These are phyloP conservation scores for Lithospermum erythrorhizon DNA, from an alignment of 257 asterid genomes.

Conservation along the genomic window DNA sequence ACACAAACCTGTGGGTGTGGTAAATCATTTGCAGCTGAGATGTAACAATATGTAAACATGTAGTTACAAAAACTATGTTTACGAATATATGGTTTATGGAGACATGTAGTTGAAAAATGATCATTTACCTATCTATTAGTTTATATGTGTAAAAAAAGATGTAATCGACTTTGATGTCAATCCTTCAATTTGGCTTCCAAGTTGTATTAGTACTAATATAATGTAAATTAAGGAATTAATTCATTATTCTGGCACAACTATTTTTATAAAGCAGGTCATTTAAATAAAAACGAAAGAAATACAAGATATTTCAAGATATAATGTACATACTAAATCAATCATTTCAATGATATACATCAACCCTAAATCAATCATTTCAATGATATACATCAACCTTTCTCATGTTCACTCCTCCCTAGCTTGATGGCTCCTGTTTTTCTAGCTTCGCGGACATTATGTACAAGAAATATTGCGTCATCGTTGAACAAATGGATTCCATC, in stretches of 20 bases:
- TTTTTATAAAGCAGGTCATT: too few relatives aligned
- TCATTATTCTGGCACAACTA: too few relatives aligned
- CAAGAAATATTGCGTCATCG: not conserved
- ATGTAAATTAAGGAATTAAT: too few relatives aligned
- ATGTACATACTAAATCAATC: too few relatives aligned
- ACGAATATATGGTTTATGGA: not conserved
- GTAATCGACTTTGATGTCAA: not conserved
- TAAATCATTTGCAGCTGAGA: constrained; percentile 74
- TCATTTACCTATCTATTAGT: too few relatives aligned
- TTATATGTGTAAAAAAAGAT: too few relatives aligned
- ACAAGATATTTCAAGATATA: too few relatives aligned
- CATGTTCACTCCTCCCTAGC: not conserved
- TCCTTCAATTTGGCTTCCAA: not conserved
- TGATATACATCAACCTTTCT: not conserved
- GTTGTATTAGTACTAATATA: not conserved
- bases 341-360: too few relatives aligned
- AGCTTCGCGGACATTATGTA: not conserved
- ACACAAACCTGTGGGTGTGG: constrained; percentile 95
- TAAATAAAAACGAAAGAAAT: too few relatives aligned
- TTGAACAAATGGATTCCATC: not conserved
- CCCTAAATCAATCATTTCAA: too few relatives aligned
- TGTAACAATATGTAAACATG: constrained; percentile 27
- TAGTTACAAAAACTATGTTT: not conserved
- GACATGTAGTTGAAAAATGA: too few relatives aligned
- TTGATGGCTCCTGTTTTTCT: not conserved